Conservation (phyloP, 2,329 filamentous ascomycete species). For the Bimuria novae-zelandiae region DNA sequence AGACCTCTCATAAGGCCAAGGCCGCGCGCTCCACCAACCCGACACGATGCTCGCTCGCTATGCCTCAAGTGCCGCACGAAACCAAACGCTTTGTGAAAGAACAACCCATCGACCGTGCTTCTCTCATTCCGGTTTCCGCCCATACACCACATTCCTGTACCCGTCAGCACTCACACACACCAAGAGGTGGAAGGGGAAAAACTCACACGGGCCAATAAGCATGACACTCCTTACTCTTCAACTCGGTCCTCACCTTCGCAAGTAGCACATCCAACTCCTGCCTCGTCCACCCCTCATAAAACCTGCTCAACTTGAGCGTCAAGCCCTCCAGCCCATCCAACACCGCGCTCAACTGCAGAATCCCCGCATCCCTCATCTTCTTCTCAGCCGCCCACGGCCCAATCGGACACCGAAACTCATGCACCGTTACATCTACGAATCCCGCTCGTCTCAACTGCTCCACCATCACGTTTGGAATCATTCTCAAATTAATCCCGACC, state of each 20-base stretch:
- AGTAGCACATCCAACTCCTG: constrained; percentile 33
- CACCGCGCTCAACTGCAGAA: constrained; percentile 35
- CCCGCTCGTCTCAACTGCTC: constrained; percentile 20
- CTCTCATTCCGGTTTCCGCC: constrained; percentile 6
- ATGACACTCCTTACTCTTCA: constrained; percentile 28
- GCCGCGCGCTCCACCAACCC: no score
- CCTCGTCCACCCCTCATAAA: constrained; percentile 29
- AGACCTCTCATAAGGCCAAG: no score
- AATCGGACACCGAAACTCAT: constrained; percentile 28
- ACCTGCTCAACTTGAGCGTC: constrained; percentile 26
- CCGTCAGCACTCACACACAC: not conserved
- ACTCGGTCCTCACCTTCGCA: constrained; percentile 22
- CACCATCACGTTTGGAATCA: constrained; percentile 13
- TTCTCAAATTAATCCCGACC: constrained; percentile 25
- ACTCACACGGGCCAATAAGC: constrained; percentile 39
- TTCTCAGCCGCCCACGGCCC: constrained; percentile 28
- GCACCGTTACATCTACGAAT: constrained; percentile 24
- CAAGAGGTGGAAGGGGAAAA: not conserved
- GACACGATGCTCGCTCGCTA: no score
- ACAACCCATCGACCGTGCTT: not conserved
- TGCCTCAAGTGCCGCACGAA: not conserved
- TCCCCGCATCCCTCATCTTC: constrained; percentile 26
- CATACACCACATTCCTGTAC: constrained; percentile 9
- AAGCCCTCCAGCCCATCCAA: constrained; percentile 36
- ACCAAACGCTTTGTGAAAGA: not conserved